Evolutionary conservation across 2,329 filamentous ascomycete species (phyloP), one percentile per base, ranked within the genome.

Genomic region (Chrysoporthe cubensis): DNA sequence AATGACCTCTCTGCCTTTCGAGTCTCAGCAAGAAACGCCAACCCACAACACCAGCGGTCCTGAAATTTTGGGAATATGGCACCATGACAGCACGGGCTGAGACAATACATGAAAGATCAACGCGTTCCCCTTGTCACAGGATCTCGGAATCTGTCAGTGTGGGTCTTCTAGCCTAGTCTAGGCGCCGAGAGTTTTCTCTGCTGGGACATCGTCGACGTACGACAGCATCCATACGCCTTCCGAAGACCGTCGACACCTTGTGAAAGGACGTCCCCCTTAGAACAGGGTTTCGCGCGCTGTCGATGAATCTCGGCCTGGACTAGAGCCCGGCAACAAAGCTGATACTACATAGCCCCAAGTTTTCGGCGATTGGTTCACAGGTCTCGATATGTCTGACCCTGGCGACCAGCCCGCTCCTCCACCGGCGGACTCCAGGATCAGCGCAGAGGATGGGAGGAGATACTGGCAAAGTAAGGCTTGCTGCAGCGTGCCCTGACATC

Each of bases 391-490:
- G 59, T n/a, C 59, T 46, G 43, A 48, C n/a, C 37, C 26, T 5
- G 21, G 21, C 26, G 8, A 14, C 26, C 61, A 26, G 56, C 37
- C 13, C 59, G 65, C 63, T 34, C 48, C 63, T 34, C 44, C 61
- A 6, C 66, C 71, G n/a, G 69, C 78, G n/a, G 78, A 81, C 64
- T 74, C 76, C 13, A 71, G 74, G 13, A 78, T 81, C 68, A 75
- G 74, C 64, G 73, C 73, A 1, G 75, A 75, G 14, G 78, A 79
- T 59, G 78, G 79, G 16, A 77, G 77, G 18, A 73, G 75, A 34
- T 87, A 87, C 75, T 87, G 84, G 85, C 75, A 84, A 64, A 73
- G 75, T 32, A 73, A 60, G 62, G 26, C 26, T 26, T 26, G 26
- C 26, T 26, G 26, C 26, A 26, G 26, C 2, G 26, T 26, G 37